phyloP scores from a whole-genome alignment of 1,139 yeast species.

The Pneumocystis carinii region DNA sequence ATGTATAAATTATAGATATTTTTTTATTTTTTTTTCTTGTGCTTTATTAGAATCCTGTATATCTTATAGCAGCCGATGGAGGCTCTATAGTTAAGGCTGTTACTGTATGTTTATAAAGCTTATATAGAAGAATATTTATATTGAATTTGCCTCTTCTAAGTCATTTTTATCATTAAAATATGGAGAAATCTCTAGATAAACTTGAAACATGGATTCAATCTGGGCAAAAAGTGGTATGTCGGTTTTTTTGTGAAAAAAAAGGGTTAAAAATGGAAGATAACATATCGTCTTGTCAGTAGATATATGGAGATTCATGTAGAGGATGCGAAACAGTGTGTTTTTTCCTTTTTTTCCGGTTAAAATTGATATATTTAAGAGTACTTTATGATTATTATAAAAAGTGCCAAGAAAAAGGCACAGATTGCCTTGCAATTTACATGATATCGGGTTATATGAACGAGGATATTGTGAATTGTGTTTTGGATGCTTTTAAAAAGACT shows the following conservation, averaged over 20 bases:
- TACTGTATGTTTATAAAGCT: no score
- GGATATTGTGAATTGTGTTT: neutral
- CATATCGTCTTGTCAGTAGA: constrained; percentile 21
- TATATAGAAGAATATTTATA: neutral
- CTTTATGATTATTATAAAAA: constrained; percentile 14
- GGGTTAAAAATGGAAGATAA: constrained; percentile 14
- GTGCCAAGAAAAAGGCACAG: constrained; percentile 2
- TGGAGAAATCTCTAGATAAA: neutral
- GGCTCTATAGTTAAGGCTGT: no score
- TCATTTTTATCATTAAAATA: neutral
- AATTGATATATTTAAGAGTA: neutral
- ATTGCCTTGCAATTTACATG: constrained; percentile 17
- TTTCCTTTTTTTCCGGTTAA: neutral
- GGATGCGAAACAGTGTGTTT: constrained; percentile 17
- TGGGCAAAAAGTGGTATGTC: neutral
- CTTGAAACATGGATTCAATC: neutral
- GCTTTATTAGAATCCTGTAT: neutral
- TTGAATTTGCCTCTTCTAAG: neutral
- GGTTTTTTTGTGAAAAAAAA: neutral
- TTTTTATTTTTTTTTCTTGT: no score
- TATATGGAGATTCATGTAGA: constrained; percentile 17
- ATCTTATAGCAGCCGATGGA: neutral
- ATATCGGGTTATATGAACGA: constrained; percentile 12
- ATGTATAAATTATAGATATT: no score
- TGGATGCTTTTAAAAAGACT: neutral